phyloP scores from a whole-genome alignment of 495 filamentous ascomycete species.

The Cladorrhinum samala region DNA sequence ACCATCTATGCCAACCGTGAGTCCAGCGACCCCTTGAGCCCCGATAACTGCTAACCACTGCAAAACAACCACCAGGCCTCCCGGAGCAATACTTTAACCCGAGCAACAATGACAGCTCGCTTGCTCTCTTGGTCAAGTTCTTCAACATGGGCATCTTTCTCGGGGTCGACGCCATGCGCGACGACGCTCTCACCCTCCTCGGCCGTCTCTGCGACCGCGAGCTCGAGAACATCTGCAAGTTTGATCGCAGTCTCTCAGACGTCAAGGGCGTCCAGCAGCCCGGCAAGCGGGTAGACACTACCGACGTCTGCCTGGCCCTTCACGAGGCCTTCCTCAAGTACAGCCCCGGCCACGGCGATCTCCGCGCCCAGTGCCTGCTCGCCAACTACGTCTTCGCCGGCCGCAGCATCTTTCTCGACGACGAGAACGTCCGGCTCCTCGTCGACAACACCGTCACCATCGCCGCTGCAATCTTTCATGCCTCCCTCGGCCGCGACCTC shows the following conservation, averaged over 20 bases:
- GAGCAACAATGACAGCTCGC: neutral
- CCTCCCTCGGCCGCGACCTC: neutral
- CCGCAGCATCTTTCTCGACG: conserved; percentile 6
- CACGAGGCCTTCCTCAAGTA: conserved; percentile 5
- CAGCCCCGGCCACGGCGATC: neutral
- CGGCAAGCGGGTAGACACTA: neutral
- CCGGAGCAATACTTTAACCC: neutral
- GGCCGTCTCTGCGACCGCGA: conserved; percentile 14
- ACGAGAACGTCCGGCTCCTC: neutral
- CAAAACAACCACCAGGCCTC: neutral
- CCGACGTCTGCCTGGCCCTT: neutral
- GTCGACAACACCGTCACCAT: conserved; percentile 7
- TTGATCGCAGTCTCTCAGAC: conserved; percentile 1
- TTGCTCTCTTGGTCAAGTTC: conserved; percentile 9
- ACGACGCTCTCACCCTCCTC: conserved; percentile 11
- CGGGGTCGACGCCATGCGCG: neutral
- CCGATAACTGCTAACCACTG: neutral
- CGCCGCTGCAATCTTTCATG: neutral
- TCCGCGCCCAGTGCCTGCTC: conserved; percentile 1
- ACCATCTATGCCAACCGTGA: neutral
- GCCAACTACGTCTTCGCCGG: conserved; percentile 16
- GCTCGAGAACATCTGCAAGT: conserved; percentile 13
- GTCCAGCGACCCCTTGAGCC: neutral
- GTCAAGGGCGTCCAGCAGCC: conserved; percentile 3
- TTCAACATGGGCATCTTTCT: conserved; percentile 15